Evolutionary conservation across 1,284 basidiomycete genomes (phyloP).

Genomic region (Tilletia indica): DNA sequence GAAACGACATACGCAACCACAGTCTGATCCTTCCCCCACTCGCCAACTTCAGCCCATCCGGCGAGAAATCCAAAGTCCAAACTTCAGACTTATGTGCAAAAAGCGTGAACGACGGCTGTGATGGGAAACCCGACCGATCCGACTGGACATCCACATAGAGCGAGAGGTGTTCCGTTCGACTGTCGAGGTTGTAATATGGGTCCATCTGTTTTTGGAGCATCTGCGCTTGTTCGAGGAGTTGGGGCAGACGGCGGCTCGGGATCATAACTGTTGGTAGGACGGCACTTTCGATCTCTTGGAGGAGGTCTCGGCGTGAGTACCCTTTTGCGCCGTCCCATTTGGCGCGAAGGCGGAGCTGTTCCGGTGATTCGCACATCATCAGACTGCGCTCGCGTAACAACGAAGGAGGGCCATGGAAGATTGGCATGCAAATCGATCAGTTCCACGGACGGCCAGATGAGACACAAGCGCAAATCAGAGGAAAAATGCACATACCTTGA

Average conservation of each 20-base stretch:
- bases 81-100: slow-evolving; percentile 87
- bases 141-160: slow-evolving; percentile 83
- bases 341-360: slow-evolving; percentile 77
- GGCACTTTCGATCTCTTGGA: slow-evolving; percentile 77
- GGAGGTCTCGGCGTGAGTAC: slow-evolving; percentile 71
- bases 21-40: slow-evolving; percentile 78
- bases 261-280: slow-evolving; percentile 84
- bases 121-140: slow-evolving; percentile 76
- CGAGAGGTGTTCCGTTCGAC: slow-evolving; percentile 65
- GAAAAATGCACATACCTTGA: slow-evolving; percentile 23
- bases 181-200: slow-evolving; percentile 46
- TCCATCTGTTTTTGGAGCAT: slow-evolving; percentile 64
- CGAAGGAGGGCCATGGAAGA: slow-evolving; percentile 68
- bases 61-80: slow-evolving; percentile 93
- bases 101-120: slow-evolving; percentile 66
- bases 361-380: slow-evolving; percentile 58
- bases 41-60: slow-evolving; percentile 78
- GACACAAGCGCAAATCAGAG: background rate
- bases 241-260: slow-evolving; percentile 79
- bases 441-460: background rate
- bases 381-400: slow-evolving; percentile 27
- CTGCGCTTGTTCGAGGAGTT: slow-evolving; percentile 82
- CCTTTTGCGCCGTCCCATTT: slow-evolving; percentile 85
- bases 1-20: slow-evolving; percentile 76
- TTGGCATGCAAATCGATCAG: slow-evolving; percentile 65